Percentiles rank a stretch among this genome's conserved stretches.
Evolutionary conservation across 73 alveolate species (phyloP).

Genomic region (Symbiodinium natans): DNA sequence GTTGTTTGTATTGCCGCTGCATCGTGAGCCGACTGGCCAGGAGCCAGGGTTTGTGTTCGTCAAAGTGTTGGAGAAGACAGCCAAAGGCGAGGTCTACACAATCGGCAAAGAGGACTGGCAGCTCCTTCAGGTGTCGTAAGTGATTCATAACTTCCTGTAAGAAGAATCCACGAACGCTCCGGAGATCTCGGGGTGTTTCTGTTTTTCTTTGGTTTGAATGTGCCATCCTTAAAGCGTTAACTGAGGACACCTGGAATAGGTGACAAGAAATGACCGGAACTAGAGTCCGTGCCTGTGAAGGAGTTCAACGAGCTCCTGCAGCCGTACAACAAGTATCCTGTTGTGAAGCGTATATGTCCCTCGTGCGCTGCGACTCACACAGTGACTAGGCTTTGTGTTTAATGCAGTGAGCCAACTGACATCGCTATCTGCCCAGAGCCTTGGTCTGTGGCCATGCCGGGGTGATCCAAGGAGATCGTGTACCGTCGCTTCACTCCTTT

Average conservation of each 20-base stretch:
- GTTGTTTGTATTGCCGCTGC: neutral
- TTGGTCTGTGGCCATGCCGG: no score
- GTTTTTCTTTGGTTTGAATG: no score
- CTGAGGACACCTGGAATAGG: neutral
- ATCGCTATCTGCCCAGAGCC: no score
- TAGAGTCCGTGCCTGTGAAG: neutral
- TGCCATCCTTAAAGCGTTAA: no score
- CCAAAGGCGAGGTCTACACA: conserved; percentile 2
- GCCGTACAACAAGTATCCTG: conserved; percentile 85
- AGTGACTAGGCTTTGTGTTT: neutral
- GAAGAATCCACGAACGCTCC: no score
- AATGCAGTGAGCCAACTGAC: no score
- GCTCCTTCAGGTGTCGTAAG: no score
- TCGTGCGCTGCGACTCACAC: conserved; percentile 84
- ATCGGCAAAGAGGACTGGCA: neutral
- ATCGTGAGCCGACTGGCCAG: neutral
- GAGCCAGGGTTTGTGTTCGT: conserved; percentile 74
- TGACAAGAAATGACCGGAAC: neutral
- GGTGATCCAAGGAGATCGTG: conserved; percentile 26
- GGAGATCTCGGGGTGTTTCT: no score
- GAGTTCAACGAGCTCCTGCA: conserved; percentile 30
- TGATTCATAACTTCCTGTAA: no score
- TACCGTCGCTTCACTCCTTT: conserved; percentile 52
- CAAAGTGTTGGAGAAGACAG: conserved; percentile 39
- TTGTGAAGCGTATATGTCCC: conserved; percentile 69